Percentiles rank a stretch among this genome's conserved stretches.
phyloP scores from a whole-genome alignment of 768 basidiomycete species.

The Tylopilus rubrobrunneus region DNA sequence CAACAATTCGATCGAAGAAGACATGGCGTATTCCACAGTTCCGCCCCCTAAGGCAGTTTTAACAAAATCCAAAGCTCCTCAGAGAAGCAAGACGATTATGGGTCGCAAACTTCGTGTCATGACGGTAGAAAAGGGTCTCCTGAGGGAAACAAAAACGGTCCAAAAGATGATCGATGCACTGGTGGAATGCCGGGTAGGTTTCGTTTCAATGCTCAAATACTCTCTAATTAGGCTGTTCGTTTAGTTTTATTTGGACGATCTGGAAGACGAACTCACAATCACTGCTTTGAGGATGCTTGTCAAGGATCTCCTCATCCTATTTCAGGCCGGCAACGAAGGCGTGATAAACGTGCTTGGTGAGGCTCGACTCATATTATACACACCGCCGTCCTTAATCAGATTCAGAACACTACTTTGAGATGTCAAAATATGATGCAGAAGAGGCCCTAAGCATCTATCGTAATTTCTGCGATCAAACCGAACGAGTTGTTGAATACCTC shows the following conservation, averaged over 20 bases:
- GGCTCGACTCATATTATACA: slow-evolving; percentile 31
- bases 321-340: slow-evolving; percentile 96
- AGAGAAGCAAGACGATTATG: slow-evolving; percentile 71
- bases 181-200: slow-evolving; percentile 80
- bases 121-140: slow-evolving; percentile 92
- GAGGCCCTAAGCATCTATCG: slow-evolving; percentile 87
- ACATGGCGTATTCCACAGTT: slow-evolving; percentile 33
- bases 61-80: slow-evolving; percentile 34
- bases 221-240: not conserved
- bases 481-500: slow-evolving; percentile 88
- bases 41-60: slow-evolving; percentile 29
- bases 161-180: slow-evolving; percentile 87
- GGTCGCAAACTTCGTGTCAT: slow-evolving; percentile 85
- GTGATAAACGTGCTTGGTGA: slow-evolving; percentile 77
- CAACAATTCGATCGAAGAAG: slow-evolving; percentile 61
- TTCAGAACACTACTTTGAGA: slow-evolving; percentile 94
- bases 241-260: slow-evolving; percentile 90
- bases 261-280: slow-evolving; percentile 88
- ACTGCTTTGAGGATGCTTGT: slow-evolving; percentile 90
- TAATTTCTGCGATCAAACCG: slow-evolving; percentile 91
- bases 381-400: slow-evolving; percentile 9
- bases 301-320: slow-evolving; percentile 92
- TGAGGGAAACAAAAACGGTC: slow-evolving; percentile 88
- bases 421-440: slow-evolving; percentile 90
- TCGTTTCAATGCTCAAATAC: not conserved